Evolutionary conservation across 225 moss, liverwort and hornwort genomes (phyloP), one percentile per base, ranked within the genome.

Genomic region (Antitrichia curtipendula): DNA sequence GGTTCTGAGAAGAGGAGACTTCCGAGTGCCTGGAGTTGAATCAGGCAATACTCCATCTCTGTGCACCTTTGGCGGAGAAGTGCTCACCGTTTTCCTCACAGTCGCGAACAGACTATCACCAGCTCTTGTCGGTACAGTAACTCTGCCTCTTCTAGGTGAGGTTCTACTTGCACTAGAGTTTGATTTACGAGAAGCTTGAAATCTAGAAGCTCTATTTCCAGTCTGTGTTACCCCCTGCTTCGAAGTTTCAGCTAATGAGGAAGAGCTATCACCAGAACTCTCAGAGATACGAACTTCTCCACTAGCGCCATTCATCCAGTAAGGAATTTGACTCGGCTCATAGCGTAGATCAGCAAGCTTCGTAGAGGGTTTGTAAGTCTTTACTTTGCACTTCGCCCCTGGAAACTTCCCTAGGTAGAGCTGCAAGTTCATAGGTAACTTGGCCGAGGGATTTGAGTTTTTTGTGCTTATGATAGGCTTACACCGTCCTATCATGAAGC

Each of bases 391-490:
- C 81, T 88, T 94, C 41, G 95, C 89, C 66, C 81, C 94, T 16
- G 97, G 97, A 91, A 90, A 97, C 88, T 96, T 96, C 72, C 93
- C 96, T 53, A 88, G 74, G 84, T 88, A 96, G 38, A 96, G 95
- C 71, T 95, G 94, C 89, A 90, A 78, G 40, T 92, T 90, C 87
- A 94, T 69, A 45, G 92, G 96, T 80, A 91, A 89, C 81, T 85
- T 90, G 11, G 92, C 87, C 81, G 89, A 87, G 66, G 91, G 53
- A 80, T 87, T 96, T 53, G 86, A 75, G 40, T 72, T 85, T 80
- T 81, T 87, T n/a, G 96, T 94, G 69, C 86, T 91, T 82, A 96
- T 69, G 22, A 93, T 54, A 64, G 95, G 91, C 73, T 90, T 91
- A 28, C 85, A 92, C 86, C 93, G 91, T 82, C 94, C 97, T 60